phyloP scores from a whole-genome alignment of 495 filamentous ascomycete genomes.

The Daldinia childiae region DNA sequence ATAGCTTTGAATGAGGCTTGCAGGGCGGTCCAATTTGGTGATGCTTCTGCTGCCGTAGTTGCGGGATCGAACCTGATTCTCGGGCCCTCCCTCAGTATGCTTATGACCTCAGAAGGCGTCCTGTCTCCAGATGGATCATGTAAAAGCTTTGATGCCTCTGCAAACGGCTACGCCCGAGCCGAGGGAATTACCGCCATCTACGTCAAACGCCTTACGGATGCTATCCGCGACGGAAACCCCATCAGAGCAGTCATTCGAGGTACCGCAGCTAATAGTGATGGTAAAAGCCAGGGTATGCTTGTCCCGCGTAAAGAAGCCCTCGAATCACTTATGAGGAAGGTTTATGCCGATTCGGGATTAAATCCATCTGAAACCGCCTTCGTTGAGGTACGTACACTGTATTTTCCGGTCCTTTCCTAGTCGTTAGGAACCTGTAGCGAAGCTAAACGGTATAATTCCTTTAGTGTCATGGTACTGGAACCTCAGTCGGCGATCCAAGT shows the following conservation, averaged over 20 bases:
- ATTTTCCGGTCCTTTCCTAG: neutral
- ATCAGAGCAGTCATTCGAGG: constrained; percentile 62
- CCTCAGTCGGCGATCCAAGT: neutral
- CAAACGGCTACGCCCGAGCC: constrained; percentile 25
- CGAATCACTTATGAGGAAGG: neutral
- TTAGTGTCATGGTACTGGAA: neutral
- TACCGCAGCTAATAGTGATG: constrained; percentile 60
- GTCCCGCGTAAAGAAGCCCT: constrained; percentile 51
- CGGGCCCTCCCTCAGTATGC: neutral
- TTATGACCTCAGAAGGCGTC: constrained; percentile 1
- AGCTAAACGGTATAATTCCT: neutral
- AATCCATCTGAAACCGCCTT: neutral
- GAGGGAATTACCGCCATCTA: constrained; percentile 48
- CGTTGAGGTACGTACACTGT: neutral
- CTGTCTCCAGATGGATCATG: neutral
- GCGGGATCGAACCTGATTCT: constrained; percentile 1
- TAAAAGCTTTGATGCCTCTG: neutral
- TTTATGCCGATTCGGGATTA: neutral
- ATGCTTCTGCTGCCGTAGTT: neutral
- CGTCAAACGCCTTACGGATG: constrained; percentile 60
- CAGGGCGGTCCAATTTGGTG: constrained; percentile 18
- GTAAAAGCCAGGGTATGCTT: constrained; percentile 52
- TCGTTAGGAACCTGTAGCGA: neutral
- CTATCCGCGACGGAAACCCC: constrained; percentile 57
- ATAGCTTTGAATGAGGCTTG: constrained; percentile 63